Evolutionary conservation across 371 early-diverging fungal species (phyloP), one percentile per base, ranked within the genome.

Genomic region (Rhizopus delemar): DNA sequence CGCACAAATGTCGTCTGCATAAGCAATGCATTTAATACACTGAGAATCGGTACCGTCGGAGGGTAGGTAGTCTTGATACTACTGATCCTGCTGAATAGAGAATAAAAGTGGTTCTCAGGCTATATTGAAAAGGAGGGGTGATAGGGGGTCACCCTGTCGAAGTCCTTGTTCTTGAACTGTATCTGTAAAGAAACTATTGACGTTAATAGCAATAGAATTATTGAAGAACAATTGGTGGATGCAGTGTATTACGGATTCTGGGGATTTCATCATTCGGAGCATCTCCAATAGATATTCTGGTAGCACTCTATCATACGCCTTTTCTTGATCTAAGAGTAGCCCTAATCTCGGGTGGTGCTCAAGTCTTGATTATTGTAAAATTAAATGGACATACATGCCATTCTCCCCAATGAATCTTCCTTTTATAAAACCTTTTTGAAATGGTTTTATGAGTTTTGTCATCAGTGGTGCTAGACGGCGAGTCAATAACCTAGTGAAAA

Each of bases 241-340:
- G 29, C 54, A 49, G 3, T 39, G 13, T 8, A 60, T 22, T 16
- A 63, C 33, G 4, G 39, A 2, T 1, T 12, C 15, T 6, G 62
- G 60, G 39, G 62, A 63, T 36, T 46, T 53, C 38, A 62, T 60
- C 3, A 9, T 15, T 5, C 22, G 4, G 3, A 68, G 36, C 5
- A 60, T 56, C 2, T 5, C 1, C 1, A 11, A 0, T 4, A 72
- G 57, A 31, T 66, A 68, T 3, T 7, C 11, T n/a, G 66, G 63
- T 22, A 63, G 59, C 2, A 64, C 53, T 0, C 68, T 41, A 41
- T 65, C 66, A 56, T 63, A 60, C 1, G 69, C 64, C 36, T 69
- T 63, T 53, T 63, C 63, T 49, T 68, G 57, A 41, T 68, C 68
- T 0, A 72, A 39, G 1, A 63, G 55, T 3, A 72, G 54, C 12